A percentile compares a stretch with the other conserved stretches of the same genome.
phyloP scores from a whole-genome alignment of 2,329 filamentous ascomycete species.

The Colletotrichum navitas region DNA sequence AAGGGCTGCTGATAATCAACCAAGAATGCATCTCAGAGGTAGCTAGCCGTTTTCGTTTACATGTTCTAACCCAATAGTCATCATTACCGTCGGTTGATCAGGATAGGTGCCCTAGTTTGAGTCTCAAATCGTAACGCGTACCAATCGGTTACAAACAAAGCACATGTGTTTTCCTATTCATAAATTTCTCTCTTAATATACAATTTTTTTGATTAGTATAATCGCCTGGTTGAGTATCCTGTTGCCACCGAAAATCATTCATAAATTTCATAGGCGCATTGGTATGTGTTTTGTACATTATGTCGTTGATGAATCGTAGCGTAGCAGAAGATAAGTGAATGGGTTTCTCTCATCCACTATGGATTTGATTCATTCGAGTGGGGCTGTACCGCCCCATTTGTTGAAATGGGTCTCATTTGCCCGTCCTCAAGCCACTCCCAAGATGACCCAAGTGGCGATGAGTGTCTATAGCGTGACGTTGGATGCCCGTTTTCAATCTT shows the following conservation, averaged over 20 bases:
- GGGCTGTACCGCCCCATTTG: not conserved
- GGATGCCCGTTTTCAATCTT: not conserved
- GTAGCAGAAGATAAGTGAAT: no score
- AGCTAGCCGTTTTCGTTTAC: not conserved
- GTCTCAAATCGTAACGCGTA: not conserved
- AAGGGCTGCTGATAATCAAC: not conserved
- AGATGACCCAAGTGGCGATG: not conserved
- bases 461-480: not conserved
- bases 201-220: not conserved
- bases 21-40: no score
- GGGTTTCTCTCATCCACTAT: not conserved
- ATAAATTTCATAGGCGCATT: not conserved
- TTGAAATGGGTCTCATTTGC: not conserved
- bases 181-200: no score
- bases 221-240: no score
- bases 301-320: not conserved
- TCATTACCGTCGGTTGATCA: not conserved
- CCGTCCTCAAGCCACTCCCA: conserved; percentile 1
- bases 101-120: not conserved
- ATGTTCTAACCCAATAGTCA: not conserved
- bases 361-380: no score
- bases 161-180: not conserved
- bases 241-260: not conserved
- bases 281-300: not conserved
- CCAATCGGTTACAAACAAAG: not conserved